Base-by-base conservation (phyloP, 2,329 filamentous ascomycete genomes). In the Fusarium circinatum region DNA sequence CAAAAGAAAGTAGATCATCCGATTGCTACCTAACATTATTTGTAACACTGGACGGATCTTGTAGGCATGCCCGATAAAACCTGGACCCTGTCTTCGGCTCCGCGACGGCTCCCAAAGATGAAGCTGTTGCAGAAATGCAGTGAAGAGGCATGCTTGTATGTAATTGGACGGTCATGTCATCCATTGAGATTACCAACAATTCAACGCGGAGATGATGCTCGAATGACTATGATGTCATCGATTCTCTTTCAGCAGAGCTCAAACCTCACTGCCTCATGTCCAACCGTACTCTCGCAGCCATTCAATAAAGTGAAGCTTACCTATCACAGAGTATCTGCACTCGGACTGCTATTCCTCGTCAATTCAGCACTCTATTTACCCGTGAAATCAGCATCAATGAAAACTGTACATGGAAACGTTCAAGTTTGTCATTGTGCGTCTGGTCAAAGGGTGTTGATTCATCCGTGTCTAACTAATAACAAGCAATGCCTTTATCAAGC, bases 61-160 rank as follows among this genome's bases (percentile, higher is more conserved):
- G 9, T 56, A 36, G 12, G n/a, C 14, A 26, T 6, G 22, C 28
- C 52, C 26, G 15, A 2, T 10, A 32, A 32, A 7, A 17, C 41
- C 22, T 48, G 30, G 32, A 34, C 48, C 55, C 28, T 55, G 49
- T 34, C 48, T 39, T 32, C 48, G 64, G 65, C 22, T 68, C 65
- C 65, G 48, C 56, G 54, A 28, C 44, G 39, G 32, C 34, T 61
- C 41, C 54, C 36, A 36, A 22, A 58, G n/a, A 45, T 30, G 20
- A 54, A 47, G 36, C 30, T 24, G 47, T 61, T 42, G 42, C 24
- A 54, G 41, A 34, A 26, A 42, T n/a, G 51, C 51, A 30, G 20
- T 14, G 2, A 30, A 41, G 20, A 41, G 13, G 6, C 15, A 41
- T 28, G 26, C 20, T 49, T 36, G 41, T n/a, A 49, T 18, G 11